Conservation (phyloP, 2,329 filamentous ascomycete species). For the Pseudonectria foliicola region DNA sequence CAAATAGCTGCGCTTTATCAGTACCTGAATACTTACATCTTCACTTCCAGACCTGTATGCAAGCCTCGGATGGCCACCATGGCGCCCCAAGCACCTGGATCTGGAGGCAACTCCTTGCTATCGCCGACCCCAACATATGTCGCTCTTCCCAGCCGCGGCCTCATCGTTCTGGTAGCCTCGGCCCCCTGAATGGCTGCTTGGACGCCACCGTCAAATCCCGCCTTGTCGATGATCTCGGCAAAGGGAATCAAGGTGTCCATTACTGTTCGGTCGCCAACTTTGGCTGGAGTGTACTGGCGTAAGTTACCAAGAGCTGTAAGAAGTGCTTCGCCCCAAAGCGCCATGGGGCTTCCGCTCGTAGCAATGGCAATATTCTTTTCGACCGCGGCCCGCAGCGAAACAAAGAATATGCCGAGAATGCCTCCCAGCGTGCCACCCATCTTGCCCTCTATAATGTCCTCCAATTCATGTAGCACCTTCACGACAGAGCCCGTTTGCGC, state of each 20-base stretch:
- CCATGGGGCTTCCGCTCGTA: slow-evolving; percentile 23
- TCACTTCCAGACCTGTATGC: no score
- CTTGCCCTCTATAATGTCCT: slow-evolving; percentile 48
- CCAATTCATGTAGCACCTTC: slow-evolving; percentile 36
- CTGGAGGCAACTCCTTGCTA: slow-evolving; percentile 49
- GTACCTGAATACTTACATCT: no score
- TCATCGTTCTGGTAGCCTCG: slow-evolving; percentile 57
- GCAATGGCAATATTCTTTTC: slow-evolving; percentile 25
- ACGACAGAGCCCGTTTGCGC: slow-evolving; percentile 30
- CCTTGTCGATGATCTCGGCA: slow-evolving; percentile 37
- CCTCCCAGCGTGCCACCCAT: slow-evolving; percentile 49
- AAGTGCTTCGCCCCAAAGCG: slow-evolving; percentile 38
- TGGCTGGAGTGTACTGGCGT: slow-evolving; percentile 46
- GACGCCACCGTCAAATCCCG: slow-evolving; percentile 49
- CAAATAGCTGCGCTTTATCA: no score
- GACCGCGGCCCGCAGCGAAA: slow-evolving; percentile 24
- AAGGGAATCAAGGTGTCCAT: slow-evolving; percentile 53
- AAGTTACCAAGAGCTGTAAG: slow-evolving; percentile 38
- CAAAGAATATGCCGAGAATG: slow-evolving; percentile 47
- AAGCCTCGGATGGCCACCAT: no score
- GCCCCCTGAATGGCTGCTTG: slow-evolving; percentile 52
- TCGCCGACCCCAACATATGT: slow-evolving; percentile 58
- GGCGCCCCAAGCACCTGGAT: slow-evolving; percentile 61
- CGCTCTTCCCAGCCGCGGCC: slow-evolving; percentile 57
- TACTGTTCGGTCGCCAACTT: slow-evolving; percentile 49